These are phyloP conservation scores for Zymoseptoria passerinii DNA, from an alignment of 2,329 filamentous ascomycete species.

Conservation along the genomic window DNA sequence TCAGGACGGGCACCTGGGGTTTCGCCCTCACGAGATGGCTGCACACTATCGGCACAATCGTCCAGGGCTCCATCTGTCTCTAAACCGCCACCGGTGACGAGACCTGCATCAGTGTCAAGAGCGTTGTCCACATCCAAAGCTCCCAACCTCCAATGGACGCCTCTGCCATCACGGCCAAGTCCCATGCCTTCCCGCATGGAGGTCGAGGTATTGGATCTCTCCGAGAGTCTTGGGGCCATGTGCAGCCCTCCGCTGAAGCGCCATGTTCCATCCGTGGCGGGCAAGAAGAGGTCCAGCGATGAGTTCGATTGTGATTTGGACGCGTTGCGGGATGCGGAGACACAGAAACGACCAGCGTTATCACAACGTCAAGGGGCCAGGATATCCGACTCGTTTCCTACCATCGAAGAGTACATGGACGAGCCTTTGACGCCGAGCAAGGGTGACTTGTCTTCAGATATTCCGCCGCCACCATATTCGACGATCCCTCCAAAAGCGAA, in stretches of 20 bases:
- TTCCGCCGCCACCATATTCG: slow-evolving; percentile 38
- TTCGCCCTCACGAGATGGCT: slow-evolving; percentile 9
- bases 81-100: not conserved
- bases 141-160: not conserved
- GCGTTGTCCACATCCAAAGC: not conserved
- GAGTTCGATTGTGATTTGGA: slow-evolving; percentile 30
- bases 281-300: slow-evolving; percentile 41
- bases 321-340: slow-evolving; percentile 5
- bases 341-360: slow-evolving; percentile 4
- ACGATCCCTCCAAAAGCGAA: slow-evolving; percentile 30
- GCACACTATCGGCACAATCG: not conserved
- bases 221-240: slow-evolving; percentile 19
- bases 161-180: slow-evolving; percentile 3
- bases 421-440: slow-evolving; percentile 12
- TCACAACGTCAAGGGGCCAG: slow-evolving; percentile 2
- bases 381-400: slow-evolving; percentile 27
- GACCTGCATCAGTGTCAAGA: not conserved
- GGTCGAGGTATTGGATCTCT: slow-evolving; percentile 30
- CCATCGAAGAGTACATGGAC: slow-evolving; percentile 33
- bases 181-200: slow-evolving; percentile 2
- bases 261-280: slow-evolving; percentile 10
- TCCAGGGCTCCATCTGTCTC: not conserved
- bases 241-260: slow-evolving; percentile 9
- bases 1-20: slow-evolving; percentile 7
- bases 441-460: slow-evolving; percentile 9